Evolutionary conservation across 2,329 filamentous ascomycete species (phyloP).

Genomic region (Aspergillus quadricinctus): DNA sequence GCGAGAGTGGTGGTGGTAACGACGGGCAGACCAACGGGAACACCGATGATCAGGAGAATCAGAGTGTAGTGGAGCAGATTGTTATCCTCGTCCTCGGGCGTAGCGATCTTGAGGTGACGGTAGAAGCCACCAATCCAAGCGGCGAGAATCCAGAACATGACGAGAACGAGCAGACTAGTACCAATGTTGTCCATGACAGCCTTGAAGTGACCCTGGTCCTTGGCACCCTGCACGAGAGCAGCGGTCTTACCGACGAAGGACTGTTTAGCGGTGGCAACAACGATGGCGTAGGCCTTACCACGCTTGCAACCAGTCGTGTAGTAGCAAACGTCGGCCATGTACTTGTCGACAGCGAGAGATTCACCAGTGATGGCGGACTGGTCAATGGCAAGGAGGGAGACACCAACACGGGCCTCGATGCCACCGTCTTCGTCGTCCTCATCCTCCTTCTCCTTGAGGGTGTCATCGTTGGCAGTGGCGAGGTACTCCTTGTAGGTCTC

Average conservation of each 20-base stretch:
- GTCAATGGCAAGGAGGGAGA: constrained; percentile 65
- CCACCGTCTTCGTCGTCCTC: constrained; percentile 54
- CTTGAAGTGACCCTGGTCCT: constrained; percentile 76
- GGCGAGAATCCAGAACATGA: constrained; percentile 71
- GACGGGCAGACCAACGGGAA: constrained; percentile 73
- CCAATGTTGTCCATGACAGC: constrained; percentile 80
- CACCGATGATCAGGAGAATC: constrained; percentile 71
- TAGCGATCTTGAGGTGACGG: constrained; percentile 60
- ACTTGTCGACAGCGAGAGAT: constrained; percentile 58
- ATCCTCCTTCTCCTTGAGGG: constrained; percentile 54
- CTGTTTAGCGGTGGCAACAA: constrained; percentile 62
- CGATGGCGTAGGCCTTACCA: constrained; percentile 68
- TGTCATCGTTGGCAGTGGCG: constrained; percentile 56
- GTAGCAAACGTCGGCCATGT: constrained; percentile 71
- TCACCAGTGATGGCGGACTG: constrained; percentile 79
- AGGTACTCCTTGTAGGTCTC: constrained; percentile 64
- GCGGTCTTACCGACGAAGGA: constrained; percentile 76
- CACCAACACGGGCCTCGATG: constrained; percentile 57
- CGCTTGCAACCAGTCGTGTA: constrained; percentile 81
- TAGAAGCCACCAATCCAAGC: constrained; percentile 78
- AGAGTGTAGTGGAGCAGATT: constrained; percentile 65
- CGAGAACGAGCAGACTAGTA: constrained; percentile 67
- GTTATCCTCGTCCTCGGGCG: constrained; percentile 50
- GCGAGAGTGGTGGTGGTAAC: constrained; percentile 74
- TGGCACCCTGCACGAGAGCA: constrained; percentile 67